A percentile compares a stretch with the other conserved stretches of the same genome.
These are phyloP conservation scores for Nakazawaea laoshanensis DNA, from an alignment of 805 yeast genomes.

Conservation along the genomic window DNA sequence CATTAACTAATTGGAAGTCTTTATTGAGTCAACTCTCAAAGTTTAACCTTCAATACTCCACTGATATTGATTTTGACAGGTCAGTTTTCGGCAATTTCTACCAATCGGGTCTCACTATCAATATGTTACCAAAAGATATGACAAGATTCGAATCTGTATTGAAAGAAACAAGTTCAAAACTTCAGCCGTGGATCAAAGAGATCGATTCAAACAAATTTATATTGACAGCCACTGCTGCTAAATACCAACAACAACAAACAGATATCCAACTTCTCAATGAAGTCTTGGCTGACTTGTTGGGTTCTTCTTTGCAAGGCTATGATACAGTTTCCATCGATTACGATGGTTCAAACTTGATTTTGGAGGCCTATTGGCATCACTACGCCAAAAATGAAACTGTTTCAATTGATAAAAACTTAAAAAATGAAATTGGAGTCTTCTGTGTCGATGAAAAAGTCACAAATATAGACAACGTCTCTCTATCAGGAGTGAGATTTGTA, in stretches of 20 bases:
- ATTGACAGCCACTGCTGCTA: slow-evolving; percentile 3
- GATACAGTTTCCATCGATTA: slow-evolving; percentile 5
- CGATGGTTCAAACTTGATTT: slow-evolving; percentile 1
- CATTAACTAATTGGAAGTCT: not conserved
- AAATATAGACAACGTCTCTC: slow-evolving; percentile 6
- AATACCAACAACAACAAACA: not conserved
- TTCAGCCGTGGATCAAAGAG: too few relatives aligned
- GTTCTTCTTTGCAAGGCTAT: not conserved
- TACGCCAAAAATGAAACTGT: not conserved
- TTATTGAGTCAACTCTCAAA: too few relatives aligned
- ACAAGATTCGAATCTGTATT: too few relatives aligned
- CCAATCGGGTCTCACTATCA: slow-evolving; percentile 6
- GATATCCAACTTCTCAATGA: not conserved
- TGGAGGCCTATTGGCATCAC: slow-evolving; percentile 6
- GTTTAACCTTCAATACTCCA: slow-evolving; percentile 1
- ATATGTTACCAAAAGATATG: slow-evolving; percentile 1
- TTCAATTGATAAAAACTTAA: not conserved
- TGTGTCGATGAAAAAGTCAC: slow-evolving; percentile 6
- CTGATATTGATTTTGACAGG: slow-evolving; percentile 1
- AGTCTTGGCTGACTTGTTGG: not conserved
- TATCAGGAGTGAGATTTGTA: slow-evolving; percentile 9
- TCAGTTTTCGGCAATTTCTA: slow-evolving; percentile 7
- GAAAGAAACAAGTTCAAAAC: too few relatives aligned
- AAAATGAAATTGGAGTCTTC: slow-evolving; percentile 9
- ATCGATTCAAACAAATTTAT: slow-evolving; percentile 3